These are phyloP conservation scores for Talaromyces pinophilus DNA, from an alignment of 2,329 filamentous ascomycete genomes.

Conservation along the genomic window DNA sequence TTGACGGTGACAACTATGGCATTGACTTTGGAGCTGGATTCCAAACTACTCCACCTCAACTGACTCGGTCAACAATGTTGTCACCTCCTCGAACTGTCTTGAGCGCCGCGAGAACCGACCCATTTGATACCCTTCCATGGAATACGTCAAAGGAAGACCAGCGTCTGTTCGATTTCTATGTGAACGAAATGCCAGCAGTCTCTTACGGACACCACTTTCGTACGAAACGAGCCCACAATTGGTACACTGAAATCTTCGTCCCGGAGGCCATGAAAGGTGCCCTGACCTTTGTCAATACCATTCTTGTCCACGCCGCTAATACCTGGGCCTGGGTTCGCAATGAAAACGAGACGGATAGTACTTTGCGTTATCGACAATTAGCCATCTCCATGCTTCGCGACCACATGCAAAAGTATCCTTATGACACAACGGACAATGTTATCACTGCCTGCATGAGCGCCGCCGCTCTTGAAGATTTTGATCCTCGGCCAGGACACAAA, in stretches of 20 bases:
- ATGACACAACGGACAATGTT: conserved; percentile 40
- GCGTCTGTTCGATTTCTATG: conserved; percentile 43
- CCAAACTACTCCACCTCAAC: conserved; percentile 16
- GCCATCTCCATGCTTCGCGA: conserved; percentile 39
- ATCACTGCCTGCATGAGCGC: conserved; percentile 45
- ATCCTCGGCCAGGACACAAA: conserved; percentile 41
- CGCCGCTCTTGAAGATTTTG: conserved; percentile 44
- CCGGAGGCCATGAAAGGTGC: conserved; percentile 45
- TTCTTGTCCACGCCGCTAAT: conserved; percentile 43
- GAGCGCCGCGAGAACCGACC: conserved; percentile 41
- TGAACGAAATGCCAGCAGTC: conserved; percentile 43
- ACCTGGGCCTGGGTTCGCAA: conserved; percentile 42
- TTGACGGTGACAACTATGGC: conserved; percentile 12
- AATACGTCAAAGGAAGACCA: conserved; percentile 35
- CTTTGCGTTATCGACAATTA: conserved; percentile 37
- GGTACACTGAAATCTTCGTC: conserved; percentile 43
- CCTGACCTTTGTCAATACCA: conserved; percentile 42
- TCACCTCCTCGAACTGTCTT: conserved; percentile 33
- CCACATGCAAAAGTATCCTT: conserved; percentile 34
- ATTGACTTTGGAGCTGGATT: conserved; percentile 13
- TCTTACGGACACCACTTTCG: conserved; percentile 42
- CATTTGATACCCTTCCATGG: conserved; percentile 41
- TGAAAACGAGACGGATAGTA: conserved; percentile 33
- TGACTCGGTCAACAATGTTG: conserved; percentile 24
- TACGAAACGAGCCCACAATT: conserved; percentile 39